Base-by-base conservation (phyloP, 1,284 basidiomycete genomes). In the Fomes fomentarius region DNA sequence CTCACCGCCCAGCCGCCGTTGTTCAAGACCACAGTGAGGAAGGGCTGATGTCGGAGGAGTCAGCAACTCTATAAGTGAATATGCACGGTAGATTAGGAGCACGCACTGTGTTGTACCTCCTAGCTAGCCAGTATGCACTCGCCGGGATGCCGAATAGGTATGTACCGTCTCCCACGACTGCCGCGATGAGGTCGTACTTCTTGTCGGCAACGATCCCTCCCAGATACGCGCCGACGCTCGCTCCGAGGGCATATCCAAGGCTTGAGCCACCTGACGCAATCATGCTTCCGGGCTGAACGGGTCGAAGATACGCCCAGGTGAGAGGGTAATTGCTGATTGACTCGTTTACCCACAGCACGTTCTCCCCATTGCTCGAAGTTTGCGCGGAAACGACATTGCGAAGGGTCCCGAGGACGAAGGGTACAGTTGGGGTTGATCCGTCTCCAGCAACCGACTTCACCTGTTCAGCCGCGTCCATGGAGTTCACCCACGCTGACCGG, bases 61-160 rank as follows among this genome's bases (percentile, higher is more conserved):
- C 4, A 33, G 17, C 17, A 15, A 43, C 10, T 22, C n/a, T n/a
- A n/a, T 3, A 3, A 28, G 10, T 28, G 2, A 15, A 14, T 15
- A 10, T n/a, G n/a, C n/a, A n/a, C 17, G 42, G 19, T 4, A 1
- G 6, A 5, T n/a, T n/a, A 15, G 33, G 10, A 12, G 25, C 33
- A 69, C 81, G 60, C 52, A 87, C 85, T 30, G 87, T 84, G 24
- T 83, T 71, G 66, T 89, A 89, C 49, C 77, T 75, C 58, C 80
- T 77, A 0, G 87, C 84, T 69, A 90, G 86, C 87, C 87, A 89
- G 66, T 79, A 89, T 1, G 79, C 80, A 2, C 84, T 80, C 30
- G 80, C 76, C 0, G 88, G 87, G 0, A 87, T 80, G 1, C 83
- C 76, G 65, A 89, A 90, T 64, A 90, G 63, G 64, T 77, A 90